Base-by-base conservation (phyloP, 2,329 filamentous ascomycete species). In the Tolypocladium ophioglossoides region DNA sequence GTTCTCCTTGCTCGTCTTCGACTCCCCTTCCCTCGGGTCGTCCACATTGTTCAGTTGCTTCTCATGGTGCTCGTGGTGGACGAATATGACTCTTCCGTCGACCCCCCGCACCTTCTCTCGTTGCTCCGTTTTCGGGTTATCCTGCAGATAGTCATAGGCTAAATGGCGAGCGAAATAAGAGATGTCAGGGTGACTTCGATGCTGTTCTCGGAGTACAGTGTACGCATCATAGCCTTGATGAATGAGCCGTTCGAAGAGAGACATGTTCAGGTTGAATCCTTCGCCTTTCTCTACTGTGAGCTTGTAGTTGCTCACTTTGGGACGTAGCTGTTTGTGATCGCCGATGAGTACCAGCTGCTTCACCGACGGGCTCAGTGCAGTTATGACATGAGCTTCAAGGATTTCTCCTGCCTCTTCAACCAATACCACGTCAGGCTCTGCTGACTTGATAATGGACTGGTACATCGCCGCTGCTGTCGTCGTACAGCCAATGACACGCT, bases 361-460 rank as follows among this genome's bases (percentile, higher is more conserved):
- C 0, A 79, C 80, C 0, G 74, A 67, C 0, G 76, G 64, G 0
- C 74, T 72, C 54, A 89, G 61, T 0, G 86, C 78, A 0, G 85
- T 79, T 0, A 89, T 66, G 22, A 70, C 41, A 58, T 89, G 86
- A 1, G 76, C 75, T 63, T 90, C 86, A 0, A 89, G 71, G 4
- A 90, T 86, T 58, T 90, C 86, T 2, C 85, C 86, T 0, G 85
- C 86, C 65, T 90, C 86, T 63, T 90, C 86, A 0, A 88, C 79
- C 0, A 91, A 63, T 1, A 89, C 67, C 2, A 87, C 71, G 1
- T 82, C 80, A 0, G 84, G 83, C 0, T 69, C 65, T 0, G 78
- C 78, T 0, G 74, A 70, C 4, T 74, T 74, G 9, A 90, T 74
- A 1, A 79, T 70, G 0, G 75, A 67, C 0, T 74, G 68, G 52